Percentiles rank a stretch among this genome's conserved stretches.
Evolutionary conservation across 78 protist genomes (phyloP).

Genomic region (Protostelium mycophagum): DNA sequence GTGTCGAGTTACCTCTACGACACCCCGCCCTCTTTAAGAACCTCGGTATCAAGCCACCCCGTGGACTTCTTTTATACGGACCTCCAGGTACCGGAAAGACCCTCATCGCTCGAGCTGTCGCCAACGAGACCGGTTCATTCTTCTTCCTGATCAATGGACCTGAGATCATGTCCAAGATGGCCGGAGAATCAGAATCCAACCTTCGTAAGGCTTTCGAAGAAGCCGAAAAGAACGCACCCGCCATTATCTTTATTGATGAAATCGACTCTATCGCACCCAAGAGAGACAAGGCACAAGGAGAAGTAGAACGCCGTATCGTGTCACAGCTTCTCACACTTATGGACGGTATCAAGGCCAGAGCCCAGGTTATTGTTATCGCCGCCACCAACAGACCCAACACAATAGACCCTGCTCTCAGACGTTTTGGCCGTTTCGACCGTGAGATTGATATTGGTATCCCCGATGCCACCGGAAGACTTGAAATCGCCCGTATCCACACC

Average conservation of each 20-base stretch:
- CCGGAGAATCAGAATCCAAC: constrained; percentile 99
- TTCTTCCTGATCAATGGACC: constrained; percentile 99
- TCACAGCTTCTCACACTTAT: constrained; percentile 99
- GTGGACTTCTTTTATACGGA: constrained; percentile 95
- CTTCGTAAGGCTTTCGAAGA: constrained; percentile 99
- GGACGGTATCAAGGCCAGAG: constrained; percentile 99
- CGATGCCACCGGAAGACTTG: constrained; percentile 97
- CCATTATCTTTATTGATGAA: constrained; percentile 99
- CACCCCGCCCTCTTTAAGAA: constrained; percentile 98
- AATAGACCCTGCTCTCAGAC: constrained; percentile 99
- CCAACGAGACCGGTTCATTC: constrained; percentile 99
- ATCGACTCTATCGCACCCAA: constrained; percentile 99
- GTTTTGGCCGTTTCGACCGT: constrained; percentile 99
- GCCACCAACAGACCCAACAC: constrained; percentile 99
- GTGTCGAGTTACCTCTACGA: constrained; percentile 99
- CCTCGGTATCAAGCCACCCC: constrained; percentile 98
- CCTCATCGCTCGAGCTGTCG: constrained; percentile 99
- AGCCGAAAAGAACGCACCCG: constrained; percentile 99
- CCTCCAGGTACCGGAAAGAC: constrained; percentile 99
- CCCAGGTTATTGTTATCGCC: constrained; percentile 98
- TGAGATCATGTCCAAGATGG: constrained; percentile 99
- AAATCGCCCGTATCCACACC: constrained; percentile 99
- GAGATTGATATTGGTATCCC: constrained; percentile 99
- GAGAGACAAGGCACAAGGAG: constrained; percentile 99
- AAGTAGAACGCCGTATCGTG: constrained; percentile 99